phyloP scores from a whole-genome alignment of 257 asterid genomes.

The Euphrasia confusa region DNA sequence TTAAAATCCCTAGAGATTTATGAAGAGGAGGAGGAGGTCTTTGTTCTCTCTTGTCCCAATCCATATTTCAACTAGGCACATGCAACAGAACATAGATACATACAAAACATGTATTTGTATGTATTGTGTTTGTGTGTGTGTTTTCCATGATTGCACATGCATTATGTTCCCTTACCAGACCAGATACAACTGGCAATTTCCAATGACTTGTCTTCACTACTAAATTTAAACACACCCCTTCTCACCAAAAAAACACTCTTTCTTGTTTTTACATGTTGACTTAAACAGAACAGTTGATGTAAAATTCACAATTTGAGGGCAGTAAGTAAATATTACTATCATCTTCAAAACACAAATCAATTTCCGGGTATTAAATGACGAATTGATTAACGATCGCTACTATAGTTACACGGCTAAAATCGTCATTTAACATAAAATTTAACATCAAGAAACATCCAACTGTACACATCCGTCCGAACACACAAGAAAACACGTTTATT shows the following conservation, averaged over 20 bases:
- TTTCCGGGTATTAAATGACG: no score
- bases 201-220: constrained; percentile 35
- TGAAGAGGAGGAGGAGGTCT: background rate
- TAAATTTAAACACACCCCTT: constrained; percentile 28
- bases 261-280: constrained; percentile 19
- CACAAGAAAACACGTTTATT: constrained; percentile 9
- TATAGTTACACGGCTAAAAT: background rate
- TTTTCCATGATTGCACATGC: constrained; percentile 53
- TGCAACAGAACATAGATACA: constrained; percentile 23
- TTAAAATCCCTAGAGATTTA: background rate
- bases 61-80: constrained; percentile 36
- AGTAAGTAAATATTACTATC: no score
- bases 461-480: constrained; percentile 12
- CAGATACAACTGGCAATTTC: constrained; percentile 44
- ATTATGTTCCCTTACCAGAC: constrained; percentile 41
- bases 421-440: background rate
- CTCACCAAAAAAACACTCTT: background rate
- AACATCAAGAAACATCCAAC: constrained; percentile 17
- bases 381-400: no score
- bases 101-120: background rate
- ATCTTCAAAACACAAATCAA: no score
- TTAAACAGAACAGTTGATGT: background rate
- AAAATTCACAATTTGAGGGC: background rate
- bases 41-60: constrained; percentile 19
- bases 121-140: constrained; percentile 7